Percentiles rank a stretch among this genome's conserved stretches.
Conservation (phyloP, 108 stramenopile species). For the Stephanodiscus minutulus region DNA sequence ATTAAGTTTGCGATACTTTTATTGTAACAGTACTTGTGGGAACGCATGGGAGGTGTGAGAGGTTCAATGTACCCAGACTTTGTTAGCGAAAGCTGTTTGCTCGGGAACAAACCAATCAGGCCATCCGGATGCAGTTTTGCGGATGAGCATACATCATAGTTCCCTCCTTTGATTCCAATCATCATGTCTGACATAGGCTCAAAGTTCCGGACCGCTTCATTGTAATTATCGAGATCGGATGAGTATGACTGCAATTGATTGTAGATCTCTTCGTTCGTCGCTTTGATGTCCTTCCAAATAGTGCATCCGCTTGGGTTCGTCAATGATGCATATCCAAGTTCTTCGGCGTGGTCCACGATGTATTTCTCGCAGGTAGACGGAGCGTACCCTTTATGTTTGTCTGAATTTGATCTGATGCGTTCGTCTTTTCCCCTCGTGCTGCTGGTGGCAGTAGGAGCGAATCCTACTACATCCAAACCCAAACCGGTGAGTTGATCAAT, state of each 20-base stretch:
- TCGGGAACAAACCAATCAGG: constrained; percentile 22
- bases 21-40: too few relatives aligned
- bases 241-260: neutral
- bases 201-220: constrained; percentile 15
- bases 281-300: constrained; percentile 4
- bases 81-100: constrained; percentile 27
- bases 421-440: too few relatives aligned
- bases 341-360: constrained; percentile 15
- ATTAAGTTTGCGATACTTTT: too few relatives aligned
- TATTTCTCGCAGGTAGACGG: constrained; percentile 1
- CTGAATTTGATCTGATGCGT: too few relatives aligned
- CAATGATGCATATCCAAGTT: constrained; percentile 17
- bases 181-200: constrained; percentile 6
- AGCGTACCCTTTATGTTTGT: too few relatives aligned
- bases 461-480: too few relatives aligned
- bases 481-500: too few relatives aligned
- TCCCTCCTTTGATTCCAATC: neutral
- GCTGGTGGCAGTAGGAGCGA: too few relatives aligned
- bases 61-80: constrained; percentile 51
- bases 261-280: neutral
- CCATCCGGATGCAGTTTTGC: constrained; percentile 20
- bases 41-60: constrained; percentile 49
- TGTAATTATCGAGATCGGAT: constrained; percentile 24
- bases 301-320: constrained; percentile 13
- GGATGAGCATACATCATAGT: neutral